phyloP scores from a whole-genome alignment of 2,329 filamentous ascomycete genomes.

The Mollisia scopiformis region DNA sequence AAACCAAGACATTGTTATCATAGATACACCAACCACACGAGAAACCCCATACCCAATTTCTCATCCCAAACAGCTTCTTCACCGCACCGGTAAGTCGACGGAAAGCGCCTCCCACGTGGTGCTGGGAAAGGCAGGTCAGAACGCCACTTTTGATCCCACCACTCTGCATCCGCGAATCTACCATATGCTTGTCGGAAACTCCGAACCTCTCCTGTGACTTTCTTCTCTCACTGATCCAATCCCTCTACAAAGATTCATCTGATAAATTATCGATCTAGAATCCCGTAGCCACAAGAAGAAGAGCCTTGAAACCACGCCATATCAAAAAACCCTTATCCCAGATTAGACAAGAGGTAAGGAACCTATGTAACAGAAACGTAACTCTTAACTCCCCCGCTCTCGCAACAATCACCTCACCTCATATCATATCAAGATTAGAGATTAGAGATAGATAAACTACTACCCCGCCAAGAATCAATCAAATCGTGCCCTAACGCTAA shows the following conservation, averaged over 20 bases:
- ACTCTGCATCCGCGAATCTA: not conserved
- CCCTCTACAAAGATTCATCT: too few relatives aligned
- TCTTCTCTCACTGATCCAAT: not conserved
- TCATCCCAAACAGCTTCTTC: too few relatives aligned
- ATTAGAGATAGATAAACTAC: too few relatives aligned
- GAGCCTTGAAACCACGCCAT: too few relatives aligned
- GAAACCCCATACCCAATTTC: too few relatives aligned
- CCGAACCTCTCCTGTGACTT: not conserved
- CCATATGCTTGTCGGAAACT: not conserved
- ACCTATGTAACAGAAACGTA: not conserved
- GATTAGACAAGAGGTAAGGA: not conserved
- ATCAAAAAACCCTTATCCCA: not conserved
- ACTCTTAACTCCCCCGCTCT: too few relatives aligned
- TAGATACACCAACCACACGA: too few relatives aligned
- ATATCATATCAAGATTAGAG: too few relatives aligned
- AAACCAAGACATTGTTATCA: not conserved
- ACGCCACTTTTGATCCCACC: not conserved
- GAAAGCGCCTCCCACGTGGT: not conserved
- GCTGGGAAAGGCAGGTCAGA: not conserved
- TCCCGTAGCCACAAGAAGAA: too few relatives aligned
- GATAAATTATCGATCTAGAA: too few relatives aligned
- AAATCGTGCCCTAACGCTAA: not conserved
- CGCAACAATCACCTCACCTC: not conserved
- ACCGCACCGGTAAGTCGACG: not conserved
- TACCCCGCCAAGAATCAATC: not conserved